phyloP scores from a whole-genome alignment of 2,329 filamentous ascomycete genomes.

The Pseudocercospora ulei region DNA sequence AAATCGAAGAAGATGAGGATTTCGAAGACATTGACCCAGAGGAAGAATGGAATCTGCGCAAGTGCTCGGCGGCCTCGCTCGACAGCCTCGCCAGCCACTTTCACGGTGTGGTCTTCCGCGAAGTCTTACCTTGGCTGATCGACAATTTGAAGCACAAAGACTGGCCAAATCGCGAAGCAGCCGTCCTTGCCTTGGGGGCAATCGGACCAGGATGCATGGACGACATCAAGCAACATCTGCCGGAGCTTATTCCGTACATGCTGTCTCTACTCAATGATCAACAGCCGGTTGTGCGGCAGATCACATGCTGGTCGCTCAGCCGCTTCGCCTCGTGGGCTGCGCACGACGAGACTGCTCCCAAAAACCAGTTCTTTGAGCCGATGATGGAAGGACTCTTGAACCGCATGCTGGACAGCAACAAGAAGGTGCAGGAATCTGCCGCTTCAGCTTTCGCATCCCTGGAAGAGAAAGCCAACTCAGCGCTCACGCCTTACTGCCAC shows the following conservation, averaged over 20 bases:
- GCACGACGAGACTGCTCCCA: constrained; percentile 57
- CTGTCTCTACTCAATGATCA: constrained; percentile 73
- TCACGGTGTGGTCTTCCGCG: constrained; percentile 74
- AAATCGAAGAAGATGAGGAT: constrained; percentile 70
- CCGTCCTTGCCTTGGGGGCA: constrained; percentile 84
- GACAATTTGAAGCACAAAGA: constrained; percentile 78
- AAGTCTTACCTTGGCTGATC: constrained; percentile 84
- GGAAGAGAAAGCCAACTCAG: constrained; percentile 79
- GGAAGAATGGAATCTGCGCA: constrained; percentile 87
- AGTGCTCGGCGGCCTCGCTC: constrained; percentile 90
- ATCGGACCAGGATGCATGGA: constrained; percentile 91
- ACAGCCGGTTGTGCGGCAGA: constrained; percentile 86
- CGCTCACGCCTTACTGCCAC: constrained; percentile 72
- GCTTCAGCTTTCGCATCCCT: constrained; percentile 93
- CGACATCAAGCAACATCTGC: constrained; percentile 79
- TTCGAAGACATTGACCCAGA: constrained; percentile 65
- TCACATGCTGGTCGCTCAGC: constrained; percentile 95
- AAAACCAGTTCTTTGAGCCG: constrained; percentile 74
- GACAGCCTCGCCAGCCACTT: constrained; percentile 92
- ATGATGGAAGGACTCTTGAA: constrained; percentile 94
- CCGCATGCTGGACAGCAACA: constrained; percentile 94
- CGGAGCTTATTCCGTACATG: constrained; percentile 80
- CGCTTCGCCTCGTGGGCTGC: constrained; percentile 91
- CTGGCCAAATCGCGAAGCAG: constrained; percentile 88
- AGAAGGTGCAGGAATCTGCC: constrained; percentile 92